phyloP scores from a whole-genome alignment of 768 basidiomycete genomes.

The Lactarius evosmus region DNA sequence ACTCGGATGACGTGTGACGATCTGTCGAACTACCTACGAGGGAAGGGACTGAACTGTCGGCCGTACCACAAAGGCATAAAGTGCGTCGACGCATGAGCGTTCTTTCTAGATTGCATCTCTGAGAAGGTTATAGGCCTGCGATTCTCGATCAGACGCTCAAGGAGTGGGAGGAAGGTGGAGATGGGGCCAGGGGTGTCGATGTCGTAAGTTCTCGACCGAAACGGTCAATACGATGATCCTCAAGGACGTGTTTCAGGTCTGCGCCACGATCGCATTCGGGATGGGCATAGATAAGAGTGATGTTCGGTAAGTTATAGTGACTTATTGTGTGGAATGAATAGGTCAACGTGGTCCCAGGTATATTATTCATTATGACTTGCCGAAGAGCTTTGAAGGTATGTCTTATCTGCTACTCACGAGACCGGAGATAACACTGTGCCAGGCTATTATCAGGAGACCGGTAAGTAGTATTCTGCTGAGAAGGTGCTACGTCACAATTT shows the following conservation, averaged over 20 bases:
- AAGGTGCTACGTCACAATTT: slow-evolving; percentile 11
- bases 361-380: slow-evolving; percentile 78
- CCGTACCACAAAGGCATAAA: slow-evolving; percentile 74
- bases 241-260: slow-evolving; percentile 45
- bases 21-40: slow-evolving; percentile 58
- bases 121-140: slow-evolving; percentile 37
- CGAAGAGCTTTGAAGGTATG: slow-evolving; percentile 79
- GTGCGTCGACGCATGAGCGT: slow-evolving; percentile 36
- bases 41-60: slow-evolving; percentile 61
- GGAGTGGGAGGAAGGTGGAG: slow-evolving; percentile 57
- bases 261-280: slow-evolving; percentile 81
- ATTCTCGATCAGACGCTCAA: slow-evolving; percentile 51
- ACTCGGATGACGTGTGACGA: slow-evolving; percentile 62
- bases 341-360: slow-evolving; percentile 43
- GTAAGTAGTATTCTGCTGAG: slow-evolving; percentile 36
- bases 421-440: not conserved
- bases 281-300: slow-evolving; percentile 84
- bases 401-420: slow-evolving; percentile 2
- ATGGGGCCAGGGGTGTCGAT: slow-evolving; percentile 54
- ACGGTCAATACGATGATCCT: too few relatives aligned
- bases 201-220: slow-evolving; percentile 46
- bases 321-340: not conserved
- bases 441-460: slow-evolving; percentile 90
- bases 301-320: slow-evolving; percentile 47
- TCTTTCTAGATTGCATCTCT: slow-evolving; percentile 2